Evolutionary conservation across 345 rosid genomes (phyloP).

Genomic region (Eucalyptus microcorys): DNA sequence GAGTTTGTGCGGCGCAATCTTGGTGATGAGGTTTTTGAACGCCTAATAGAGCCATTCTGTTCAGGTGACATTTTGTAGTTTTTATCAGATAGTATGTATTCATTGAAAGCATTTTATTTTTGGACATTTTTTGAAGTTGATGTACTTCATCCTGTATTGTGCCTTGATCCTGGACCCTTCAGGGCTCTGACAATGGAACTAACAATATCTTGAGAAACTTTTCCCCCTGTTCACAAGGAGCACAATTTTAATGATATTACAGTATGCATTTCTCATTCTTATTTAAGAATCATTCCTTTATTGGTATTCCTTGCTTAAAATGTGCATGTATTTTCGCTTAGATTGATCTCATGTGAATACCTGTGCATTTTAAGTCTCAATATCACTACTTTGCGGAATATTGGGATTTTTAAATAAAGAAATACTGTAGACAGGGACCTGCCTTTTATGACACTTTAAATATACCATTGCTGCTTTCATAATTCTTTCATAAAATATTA

Average conservation of each 20-base stretch:
- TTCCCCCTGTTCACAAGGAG: neutral
- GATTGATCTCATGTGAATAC: neutral
- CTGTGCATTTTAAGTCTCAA: neutral
- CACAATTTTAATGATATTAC: neutral
- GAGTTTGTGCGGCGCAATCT: conserved; percentile 94
- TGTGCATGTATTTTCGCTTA: neutral
- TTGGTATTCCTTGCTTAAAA: neutral
- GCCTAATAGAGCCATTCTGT: conserved; percentile 95
- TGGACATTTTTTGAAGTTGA: neutral
- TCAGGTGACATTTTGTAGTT: conserved; percentile 35
- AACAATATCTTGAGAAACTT: neutral
- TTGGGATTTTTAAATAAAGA: neutral
- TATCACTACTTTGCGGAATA: neutral
- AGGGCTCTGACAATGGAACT: neutral
- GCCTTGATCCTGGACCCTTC: neutral
- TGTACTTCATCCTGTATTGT: neutral
- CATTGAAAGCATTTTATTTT: neutral
- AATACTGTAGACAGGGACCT: neutral
- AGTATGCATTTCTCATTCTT: neutral
- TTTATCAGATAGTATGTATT: neutral
- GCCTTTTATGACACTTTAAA: neutral
- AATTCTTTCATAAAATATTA: neutral
- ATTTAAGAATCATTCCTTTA: neutral
- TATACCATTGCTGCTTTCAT: neutral
- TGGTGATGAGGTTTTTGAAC: conserved; percentile 89